Conservation (phyloP, 257 asterid species). For the Nicotiana undulata region DNA sequence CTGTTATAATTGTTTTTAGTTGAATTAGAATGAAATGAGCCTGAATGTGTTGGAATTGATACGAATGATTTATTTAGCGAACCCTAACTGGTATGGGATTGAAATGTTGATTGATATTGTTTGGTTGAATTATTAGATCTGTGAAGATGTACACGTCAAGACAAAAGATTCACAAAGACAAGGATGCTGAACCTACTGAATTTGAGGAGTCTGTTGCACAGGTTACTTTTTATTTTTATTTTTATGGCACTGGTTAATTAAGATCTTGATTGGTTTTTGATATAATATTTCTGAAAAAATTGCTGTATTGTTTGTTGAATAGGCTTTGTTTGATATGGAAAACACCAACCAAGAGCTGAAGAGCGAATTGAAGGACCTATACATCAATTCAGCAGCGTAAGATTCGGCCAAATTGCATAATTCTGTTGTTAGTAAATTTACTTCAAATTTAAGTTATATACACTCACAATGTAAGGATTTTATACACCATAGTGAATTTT, state of each 20-base stretch:
- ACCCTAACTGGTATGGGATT: not conserved
- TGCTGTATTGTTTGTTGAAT: not conserved
- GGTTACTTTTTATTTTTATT: slow-evolving; percentile 21
- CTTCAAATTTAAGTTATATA: too few species aligned
- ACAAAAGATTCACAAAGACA: slow-evolving; percentile 63
- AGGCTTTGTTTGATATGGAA: slow-evolving; percentile 54
- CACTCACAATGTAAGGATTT: too few species aligned
- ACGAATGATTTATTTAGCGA: not conserved
- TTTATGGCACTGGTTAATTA: too few species aligned
- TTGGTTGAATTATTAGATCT: slow-evolving; percentile 4
- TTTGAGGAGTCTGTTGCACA: slow-evolving; percentile 71
- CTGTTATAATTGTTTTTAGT: too few species aligned
- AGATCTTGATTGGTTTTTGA: too few species aligned
- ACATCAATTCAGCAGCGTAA: slow-evolving; percentile 51
- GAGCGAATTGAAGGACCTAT: slow-evolving; percentile 52
- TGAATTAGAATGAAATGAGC: not conserved
- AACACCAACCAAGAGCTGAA: slow-evolving; percentile 46
- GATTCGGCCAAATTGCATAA: not conserved
- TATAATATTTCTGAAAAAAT: too few species aligned
- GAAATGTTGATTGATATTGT: not conserved
- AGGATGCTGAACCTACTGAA: slow-evolving; percentile 68
- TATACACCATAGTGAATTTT: too few species aligned
- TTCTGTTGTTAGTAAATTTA: not conserved
- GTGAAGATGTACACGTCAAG: slow-evolving; percentile 59
- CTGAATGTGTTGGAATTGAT: not conserved